Evolutionary conservation across 1,284 basidiomycete species (phyloP), one percentile per base, ranked within the genome.

Genomic region (Austroboletus niveus): DNA sequence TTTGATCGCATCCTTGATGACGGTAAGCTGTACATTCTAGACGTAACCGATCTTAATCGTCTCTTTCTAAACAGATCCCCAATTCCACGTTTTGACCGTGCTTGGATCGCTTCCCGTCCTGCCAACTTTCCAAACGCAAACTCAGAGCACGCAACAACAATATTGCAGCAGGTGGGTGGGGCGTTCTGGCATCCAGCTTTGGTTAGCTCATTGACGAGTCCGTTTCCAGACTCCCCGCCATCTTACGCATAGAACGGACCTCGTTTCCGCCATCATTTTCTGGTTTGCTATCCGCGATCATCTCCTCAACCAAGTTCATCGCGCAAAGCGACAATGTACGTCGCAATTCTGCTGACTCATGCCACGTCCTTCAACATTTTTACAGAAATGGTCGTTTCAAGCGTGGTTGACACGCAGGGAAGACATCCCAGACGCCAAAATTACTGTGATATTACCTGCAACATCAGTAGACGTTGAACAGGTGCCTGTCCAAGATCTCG

Each of bases 401-500:
- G 79, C 68, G 1, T 80, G 77, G 75, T 30, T 68, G 24, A 51
- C 47, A 22, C 52, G 45, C 30, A 49, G 46, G 22, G 60, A 59
- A 6, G 63, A 65, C 24, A 24, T 68, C 22, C 76, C 76, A 1
- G 79, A 80, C 41, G 68, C 78, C 30, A 81, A 78, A 69, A 80
- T 96, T 57, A 88, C 84, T 57, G 71, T 94, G 27, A 85, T 94
- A 50, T 88, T 78, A 60, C 92, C 92, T 9, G 90, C 90, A 5
- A 94, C 91, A 0, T 85, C 91, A 12, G 80, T 82, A 0, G 92
- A 95, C 62, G 84, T 95, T 55, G 78, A 77, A 54, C 94, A 95
- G 75, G 85, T 47, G 47, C 22, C 22, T 24, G 32, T 31, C 24
- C 17, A 7, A n/a, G 8, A 12, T 9, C 38, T 24, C 22, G 22